These are phyloP conservation scores for Amylostereum chailletii DNA, from an alignment of 1,284 basidiomycete genomes.

Conservation along the genomic window DNA sequence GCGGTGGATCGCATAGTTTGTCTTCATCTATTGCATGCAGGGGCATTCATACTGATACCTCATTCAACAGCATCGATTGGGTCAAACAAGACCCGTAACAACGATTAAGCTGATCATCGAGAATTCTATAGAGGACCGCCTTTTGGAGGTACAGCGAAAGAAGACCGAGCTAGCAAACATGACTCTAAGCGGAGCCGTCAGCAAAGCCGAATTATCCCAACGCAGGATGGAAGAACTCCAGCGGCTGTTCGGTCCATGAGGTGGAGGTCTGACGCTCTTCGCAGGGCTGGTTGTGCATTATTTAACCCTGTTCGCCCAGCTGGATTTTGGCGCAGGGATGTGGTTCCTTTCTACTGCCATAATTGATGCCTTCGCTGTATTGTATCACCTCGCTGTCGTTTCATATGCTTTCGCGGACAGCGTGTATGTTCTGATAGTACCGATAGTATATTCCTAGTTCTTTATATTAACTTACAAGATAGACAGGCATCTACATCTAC, in stretches of 20 bases:
- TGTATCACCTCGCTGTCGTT: no score
- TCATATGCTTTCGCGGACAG: no score
- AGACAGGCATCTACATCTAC: conserved; percentile 1
- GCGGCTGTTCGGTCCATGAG: conserved; percentile 44
- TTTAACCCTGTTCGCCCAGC: no score
- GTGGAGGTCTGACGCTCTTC: no score
- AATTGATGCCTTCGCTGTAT: no score
- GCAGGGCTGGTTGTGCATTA: no score
- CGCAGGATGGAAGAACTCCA: conserved; percentile 78
- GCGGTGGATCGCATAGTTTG: conserved; percentile 86
- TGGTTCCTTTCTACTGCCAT: no score
- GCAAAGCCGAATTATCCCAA: conserved; percentile 76
- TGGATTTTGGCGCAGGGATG: no score
- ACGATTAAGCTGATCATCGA: conserved; percentile 92
- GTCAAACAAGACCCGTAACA: conserved; percentile 85
- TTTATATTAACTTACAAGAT: conserved; percentile 4
- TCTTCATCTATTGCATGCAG: conserved; percentile 8
- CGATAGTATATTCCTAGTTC: conserved; percentile 5
- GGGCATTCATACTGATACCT: conserved; percentile 10
- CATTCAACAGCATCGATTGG: conserved; percentile 71
- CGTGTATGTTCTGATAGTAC: not conserved
- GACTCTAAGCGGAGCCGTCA: conserved; percentile 76
- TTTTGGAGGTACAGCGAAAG: conserved; percentile 88
- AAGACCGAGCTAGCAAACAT: conserved; percentile 91
- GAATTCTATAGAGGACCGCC: conserved; percentile 84